Evolutionary conservation across 192 early-diverging fungal species (phyloP).

Genomic region (Piromyces finnis): DNA sequence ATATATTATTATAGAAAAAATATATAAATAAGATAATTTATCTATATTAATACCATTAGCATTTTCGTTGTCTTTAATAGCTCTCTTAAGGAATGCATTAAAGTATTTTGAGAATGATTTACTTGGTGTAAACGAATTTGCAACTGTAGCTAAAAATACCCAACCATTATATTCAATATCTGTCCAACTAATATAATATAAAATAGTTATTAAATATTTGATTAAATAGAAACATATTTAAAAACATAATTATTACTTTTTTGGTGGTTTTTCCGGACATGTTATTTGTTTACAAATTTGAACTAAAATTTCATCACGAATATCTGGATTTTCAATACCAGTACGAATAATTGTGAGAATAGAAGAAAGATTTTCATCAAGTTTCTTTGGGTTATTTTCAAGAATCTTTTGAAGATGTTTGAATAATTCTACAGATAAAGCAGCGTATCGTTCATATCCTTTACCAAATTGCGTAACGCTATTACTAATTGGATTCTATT

Average conservation of each 20-base stretch:
- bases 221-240: too few species aligned
- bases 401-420: neutral
- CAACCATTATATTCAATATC: neutral
- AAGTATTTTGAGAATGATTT: neutral
- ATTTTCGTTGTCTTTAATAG: neutral
- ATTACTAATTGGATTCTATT: neutral
- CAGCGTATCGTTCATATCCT: neutral
- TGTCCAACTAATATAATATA: neutral
- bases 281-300: neutral
- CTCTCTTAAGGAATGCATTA: neutral
- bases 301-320: neutral
- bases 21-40: neutral
- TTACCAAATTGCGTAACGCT: neutral
- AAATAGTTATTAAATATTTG: too few species aligned
- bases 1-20: too few species aligned
- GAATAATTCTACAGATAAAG: neutral
- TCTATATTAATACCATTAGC: neutral
- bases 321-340: neutral
- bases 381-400: neutral
- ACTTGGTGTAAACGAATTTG: neutral
- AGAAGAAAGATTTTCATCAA: neutral
- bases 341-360: neutral
- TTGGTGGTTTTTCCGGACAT: neutral
- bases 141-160: neutral
- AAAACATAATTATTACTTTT: too few species aligned